Base-by-base conservation (phyloP, 2,329 filamentous ascomycete genomes). In the Cladophialophora exuberans region DNA sequence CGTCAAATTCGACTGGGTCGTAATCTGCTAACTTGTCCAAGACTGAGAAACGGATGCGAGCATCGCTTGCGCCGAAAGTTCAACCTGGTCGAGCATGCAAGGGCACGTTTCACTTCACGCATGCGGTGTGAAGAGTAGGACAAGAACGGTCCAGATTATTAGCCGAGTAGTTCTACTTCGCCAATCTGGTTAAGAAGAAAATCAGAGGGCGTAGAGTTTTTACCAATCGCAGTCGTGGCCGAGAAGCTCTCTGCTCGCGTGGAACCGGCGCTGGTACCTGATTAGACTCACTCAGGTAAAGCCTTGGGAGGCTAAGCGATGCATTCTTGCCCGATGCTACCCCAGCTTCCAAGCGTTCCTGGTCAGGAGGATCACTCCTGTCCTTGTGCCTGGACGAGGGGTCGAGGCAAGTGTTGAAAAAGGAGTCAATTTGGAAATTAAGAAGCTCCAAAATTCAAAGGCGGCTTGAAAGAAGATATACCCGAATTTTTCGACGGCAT, bases 51-150 rank as follows among this genome's bases (percentile, higher is more conserved):
- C n/a, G n/a, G n/a, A n/a, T n/a, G n/a, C n/a, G n/a, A n/a, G n/a
- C n/a, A n/a, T n/a, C n/a, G n/a, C n/a, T n/a, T n/a, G n/a, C n/a
- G n/a, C n/a, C n/a, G n/a, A n/a, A n/a, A n/a, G n/a, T n/a, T n/a
- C 7, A n/a, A 6, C 18, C 39, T 26, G 39, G 39, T 31, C 42
- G 42, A 20, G 20, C 31, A 7, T 43, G 25, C 36, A 51, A 51
- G 36, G 38, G 47, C 17, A 17, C 25, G 47, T 51, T 51, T 51
- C 47, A 51, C 38, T 15, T 41, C 11, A 36, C 26, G 47, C 47
- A 51, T 25, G 20, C 39, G 20, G 39, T 31, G 42, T 15, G 28
- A 30, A 15, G 42, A 45, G 25, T 13, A 10, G 13, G 9, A 17
- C 5, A 15, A 6, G 4, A 20, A 28, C 42, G 42, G 39, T 42